Evolutionary conservation across 2,329 filamentous ascomycete species (phyloP).

Genomic region (Talaromyces amestolkiae): DNA sequence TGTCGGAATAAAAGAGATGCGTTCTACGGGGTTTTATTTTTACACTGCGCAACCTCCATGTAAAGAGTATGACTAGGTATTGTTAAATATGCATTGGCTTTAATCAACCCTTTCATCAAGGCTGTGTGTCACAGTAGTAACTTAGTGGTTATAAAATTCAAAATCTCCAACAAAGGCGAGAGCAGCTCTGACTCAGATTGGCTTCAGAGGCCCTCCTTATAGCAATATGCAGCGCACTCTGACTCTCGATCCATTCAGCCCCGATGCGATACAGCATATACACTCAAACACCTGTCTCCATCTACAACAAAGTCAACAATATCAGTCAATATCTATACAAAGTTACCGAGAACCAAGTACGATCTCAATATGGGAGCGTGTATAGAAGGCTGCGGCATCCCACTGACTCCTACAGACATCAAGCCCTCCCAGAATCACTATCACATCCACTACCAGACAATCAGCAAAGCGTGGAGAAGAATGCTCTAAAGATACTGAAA

Average conservation of each 20-base stretch:
- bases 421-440: background rate
- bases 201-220: background rate
- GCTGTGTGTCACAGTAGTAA: background rate
- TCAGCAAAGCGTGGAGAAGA: background rate
- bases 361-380: constrained; percentile 3
- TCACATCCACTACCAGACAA: background rate
- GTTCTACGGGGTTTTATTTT: constrained; percentile 31
- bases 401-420: background rate
- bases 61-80: constrained; percentile 12
- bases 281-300: background rate
- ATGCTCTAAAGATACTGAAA: background rate
- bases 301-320: background rate
- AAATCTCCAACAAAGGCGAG: background rate
- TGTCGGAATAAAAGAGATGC: constrained; percentile 30
- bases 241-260: background rate
- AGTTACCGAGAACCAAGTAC: background rate
- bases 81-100: constrained; percentile 5
- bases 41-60: background rate
- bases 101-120: background rate
- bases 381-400: constrained; percentile 9
- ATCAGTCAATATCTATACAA: background rate
- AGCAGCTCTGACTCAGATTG: background rate
- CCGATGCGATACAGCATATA: background rate
- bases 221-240: background rate
- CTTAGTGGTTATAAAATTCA: background rate